Evolutionary conservation across 2,329 filamentous ascomycete genomes (phyloP), one percentile per base, ranked within the genome.

Genomic region (Paracamarosporium sp.): DNA sequence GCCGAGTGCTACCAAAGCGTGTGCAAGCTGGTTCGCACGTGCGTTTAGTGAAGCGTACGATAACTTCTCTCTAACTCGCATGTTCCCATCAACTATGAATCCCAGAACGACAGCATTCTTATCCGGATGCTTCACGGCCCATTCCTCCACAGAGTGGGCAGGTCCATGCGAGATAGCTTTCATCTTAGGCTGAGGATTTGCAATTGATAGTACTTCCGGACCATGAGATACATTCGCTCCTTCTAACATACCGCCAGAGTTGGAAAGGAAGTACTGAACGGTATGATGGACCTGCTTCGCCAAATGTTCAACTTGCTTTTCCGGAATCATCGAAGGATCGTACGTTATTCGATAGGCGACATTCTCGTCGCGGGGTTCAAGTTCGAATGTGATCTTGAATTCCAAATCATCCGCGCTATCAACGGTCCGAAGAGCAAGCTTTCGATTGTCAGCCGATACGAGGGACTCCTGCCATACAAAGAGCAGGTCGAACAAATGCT

Each of bases 391-490:
- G 1, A 96, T 70, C 54, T 86, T 87, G 40, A 91, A 93, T 70
- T 96, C 93, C 6, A 95, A 79, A 22, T 86, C 85, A 70, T 97
- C 93, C 5, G 83, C 75, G 51, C 90, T 87, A 25, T 84, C 82
- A 0, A 85, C 71, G 53, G 92, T 81, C 9, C 68, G 74, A 0
- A 94, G 79, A 61, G 67, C 65, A 66, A 78, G 69, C 3, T 69
- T 61, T 17, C 59, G 44, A 12, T 50, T 45, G n/a, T 70, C 62
- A 2, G 63, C 60, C 15, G 74, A 73, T 1, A 75, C 62, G 17
- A 90, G 79, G 0, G 88, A 90, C 69, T 96, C 89, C 66, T 97
- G 93, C 82, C 93, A 97, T 0, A 93, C 88, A 66, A 96, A 89
- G 0, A 97, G 79, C 0, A 88, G 83, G 64, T 96, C 91, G 64